Evolutionary conservation across 140 eudicot genomes (phyloP).

Genomic region (Bidens hawaiensis): DNA sequence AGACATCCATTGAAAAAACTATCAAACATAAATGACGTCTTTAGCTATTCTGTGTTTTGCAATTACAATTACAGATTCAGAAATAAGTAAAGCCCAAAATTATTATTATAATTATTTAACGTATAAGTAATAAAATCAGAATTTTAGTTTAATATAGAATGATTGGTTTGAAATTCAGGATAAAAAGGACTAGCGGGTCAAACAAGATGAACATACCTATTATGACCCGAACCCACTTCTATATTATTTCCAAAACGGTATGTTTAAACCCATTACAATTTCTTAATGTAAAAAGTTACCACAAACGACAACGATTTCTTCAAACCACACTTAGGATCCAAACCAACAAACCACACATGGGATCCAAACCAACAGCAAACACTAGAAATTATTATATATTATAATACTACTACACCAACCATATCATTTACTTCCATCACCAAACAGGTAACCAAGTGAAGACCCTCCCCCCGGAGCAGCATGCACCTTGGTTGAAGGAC

Average conservation of each 20-base stretch:
- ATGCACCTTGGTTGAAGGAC: conserved; percentile 78
- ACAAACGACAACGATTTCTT: background rate
- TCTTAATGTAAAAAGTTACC: conserved; percentile 7
- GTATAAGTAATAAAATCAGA: no score
- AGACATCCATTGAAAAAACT: no score
- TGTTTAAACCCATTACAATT: background rate
- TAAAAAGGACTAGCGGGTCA: background rate
- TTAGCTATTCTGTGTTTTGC: no score
- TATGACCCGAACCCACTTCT: background rate
- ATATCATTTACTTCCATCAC: conserved; percentile 53
- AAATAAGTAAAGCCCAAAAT: no score
- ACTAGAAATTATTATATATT: conserved; percentile 12
- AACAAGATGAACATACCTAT: background rate
- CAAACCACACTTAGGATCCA: conserved; percentile 10
- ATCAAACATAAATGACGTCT: no score
- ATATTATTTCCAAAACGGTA: background rate
- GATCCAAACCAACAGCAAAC: conserved; percentile 25
- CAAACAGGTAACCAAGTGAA: conserved; percentile 73
- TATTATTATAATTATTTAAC: no score
- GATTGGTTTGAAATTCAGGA: no score
- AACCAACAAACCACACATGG: conserved; percentile 16
- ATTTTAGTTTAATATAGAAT: no score
- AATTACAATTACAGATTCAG: background rate
- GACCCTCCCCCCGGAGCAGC: conserved; percentile 15
- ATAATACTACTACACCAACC: background rate